phyloP scores from a whole-genome alignment of 768 basidiomycete species.

The Suillus bovinus region DNA sequence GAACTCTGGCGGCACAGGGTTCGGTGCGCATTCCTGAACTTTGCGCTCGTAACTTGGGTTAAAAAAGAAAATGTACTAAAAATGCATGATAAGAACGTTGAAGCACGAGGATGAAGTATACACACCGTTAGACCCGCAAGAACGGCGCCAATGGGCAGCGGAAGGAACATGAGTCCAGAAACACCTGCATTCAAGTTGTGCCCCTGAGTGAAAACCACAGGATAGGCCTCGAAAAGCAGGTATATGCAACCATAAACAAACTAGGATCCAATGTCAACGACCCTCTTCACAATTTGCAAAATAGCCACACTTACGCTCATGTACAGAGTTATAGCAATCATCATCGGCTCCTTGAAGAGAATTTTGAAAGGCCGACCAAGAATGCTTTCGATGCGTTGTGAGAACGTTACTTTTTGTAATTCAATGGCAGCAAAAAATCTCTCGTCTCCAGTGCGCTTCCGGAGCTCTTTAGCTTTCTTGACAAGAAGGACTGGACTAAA shows the following conservation, averaged over 20 bases:
- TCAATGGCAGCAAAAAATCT: constrained; percentile 56
- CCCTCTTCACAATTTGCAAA: not conserved
- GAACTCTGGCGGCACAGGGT: constrained; percentile 60
- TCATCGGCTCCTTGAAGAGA: constrained; percentile 64
- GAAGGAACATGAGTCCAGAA: constrained; percentile 61
- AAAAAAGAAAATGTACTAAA: constrained; percentile 46
- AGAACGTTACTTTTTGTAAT: constrained; percentile 36
- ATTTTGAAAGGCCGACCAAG: constrained; percentile 63
- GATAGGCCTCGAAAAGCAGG: constrained; percentile 61
- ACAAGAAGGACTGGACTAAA: constrained; percentile 57
- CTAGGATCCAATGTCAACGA: constrained; percentile 27
- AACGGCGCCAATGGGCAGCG: constrained; percentile 54
- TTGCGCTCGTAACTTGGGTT: constrained; percentile 51
- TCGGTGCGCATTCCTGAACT: constrained; percentile 43
- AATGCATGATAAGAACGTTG: constrained; percentile 12
- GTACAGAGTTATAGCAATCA: constrained; percentile 63
- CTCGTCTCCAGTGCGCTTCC: constrained; percentile 52
- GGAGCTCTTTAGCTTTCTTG: constrained; percentile 47
- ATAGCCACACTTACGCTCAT: constrained; percentile 46
- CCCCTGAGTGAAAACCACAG: constrained; percentile 54
- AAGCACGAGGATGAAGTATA: constrained; percentile 3
- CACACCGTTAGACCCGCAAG: constrained; percentile 46
- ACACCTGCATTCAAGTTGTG: constrained; percentile 55
- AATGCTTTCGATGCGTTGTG: constrained; percentile 44
- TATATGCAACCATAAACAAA: constrained; percentile 67